Base-by-base conservation (phyloP, 225 moss, liverwort and hornwort species). In the Thuidium tamariscinum region DNA sequence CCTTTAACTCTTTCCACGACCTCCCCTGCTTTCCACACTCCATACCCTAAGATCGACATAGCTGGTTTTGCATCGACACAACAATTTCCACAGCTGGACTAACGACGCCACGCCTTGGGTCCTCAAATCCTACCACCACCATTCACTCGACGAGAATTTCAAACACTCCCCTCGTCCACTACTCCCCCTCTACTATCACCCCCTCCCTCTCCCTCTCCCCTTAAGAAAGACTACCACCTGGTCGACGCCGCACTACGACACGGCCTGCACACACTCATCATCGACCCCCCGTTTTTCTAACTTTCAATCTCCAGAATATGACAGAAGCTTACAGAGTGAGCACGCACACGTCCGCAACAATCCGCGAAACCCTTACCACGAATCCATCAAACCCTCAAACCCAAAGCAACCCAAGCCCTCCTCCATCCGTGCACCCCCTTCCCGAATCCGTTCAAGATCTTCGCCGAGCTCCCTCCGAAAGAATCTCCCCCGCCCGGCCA, bases 41-140 rank as follows among this genome's bases (percentile, higher is more conserved):
- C 20, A 87, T 72, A 60, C 77, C 84, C 89, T 87, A 89, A 73
- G 57, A 71, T n/a, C 16, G 52, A 51, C 91, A 91, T 89, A 77
- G 71, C 81, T 80, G 18, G 16, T 12, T 76, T 41, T 25, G 86
- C 88, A 86, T 80, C 16, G 73, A 83, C 39, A 49, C 59, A 34
- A 19, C 60, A 83, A 83, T 48, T 46, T 48, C 60, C 60, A 13
- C 86, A 36, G 12, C 66, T 49, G 57, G 39, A 19, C 70, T 66
- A 85, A 72, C 88, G 19, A 34, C 46, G 54, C 56, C 37, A 32
- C 54, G 49, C 34, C 32, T 55, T 69, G 39, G 69, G 16, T 37
- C 77, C 82, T 39, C 75, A 80, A 56, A 86, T 64, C 62, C 29
- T 41, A 68, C 10, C 32, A 3, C 69, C 70, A 72, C 41, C 19